These are phyloP conservation scores for Pseudocohnilembus persalinus DNA, from an alignment of 169 alveolate genomes.

Conservation along the genomic window DNA sequence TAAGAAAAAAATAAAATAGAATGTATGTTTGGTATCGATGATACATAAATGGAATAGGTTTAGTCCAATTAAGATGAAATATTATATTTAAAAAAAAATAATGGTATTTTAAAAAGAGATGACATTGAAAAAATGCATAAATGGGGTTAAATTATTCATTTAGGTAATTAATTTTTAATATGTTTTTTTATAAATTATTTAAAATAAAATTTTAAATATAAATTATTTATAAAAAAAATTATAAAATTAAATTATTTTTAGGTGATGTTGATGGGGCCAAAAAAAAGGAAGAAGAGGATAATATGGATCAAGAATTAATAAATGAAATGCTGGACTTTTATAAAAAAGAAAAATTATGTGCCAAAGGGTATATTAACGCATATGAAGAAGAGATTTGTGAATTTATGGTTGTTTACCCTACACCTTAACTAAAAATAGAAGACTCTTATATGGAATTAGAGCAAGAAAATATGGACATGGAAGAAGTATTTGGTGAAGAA, in stretches of 20 bases:
- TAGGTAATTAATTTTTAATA: background rate
- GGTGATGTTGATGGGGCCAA: conserved; percentile 15
- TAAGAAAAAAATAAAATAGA: conserved; percentile 12
- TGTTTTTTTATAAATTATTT: too few relatives aligned
- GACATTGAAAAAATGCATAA: background rate
- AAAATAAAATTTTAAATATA: too few relatives aligned
- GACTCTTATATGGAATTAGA: too few relatives aligned
- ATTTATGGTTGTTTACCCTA: conserved; percentile 14
- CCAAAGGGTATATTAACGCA: conserved; percentile 4
- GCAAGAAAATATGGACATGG: background rate
- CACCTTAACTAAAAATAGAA: background rate
- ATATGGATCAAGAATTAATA: conserved; percentile 1
- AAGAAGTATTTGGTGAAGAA: conserved; percentile 18
- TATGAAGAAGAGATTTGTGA: conserved; percentile 29
- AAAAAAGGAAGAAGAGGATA: conserved; percentile 5
- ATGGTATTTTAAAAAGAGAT: background rate
- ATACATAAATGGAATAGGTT: conserved; percentile 15
- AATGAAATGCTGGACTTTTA: conserved; percentile 12
- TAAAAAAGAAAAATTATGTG: conserved; percentile 11
- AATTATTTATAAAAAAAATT: too few relatives aligned
- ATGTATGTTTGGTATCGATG: conserved; percentile 3
- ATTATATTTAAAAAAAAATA: conserved; percentile 23
- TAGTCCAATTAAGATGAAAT: background rate
- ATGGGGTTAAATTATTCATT: background rate
- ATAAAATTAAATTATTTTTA: background rate